Evolutionary conservation across 2,329 filamentous ascomycete genomes (phyloP), one percentile per base, ranked within the genome.

Genomic region (Lachnellula arida): DNA sequence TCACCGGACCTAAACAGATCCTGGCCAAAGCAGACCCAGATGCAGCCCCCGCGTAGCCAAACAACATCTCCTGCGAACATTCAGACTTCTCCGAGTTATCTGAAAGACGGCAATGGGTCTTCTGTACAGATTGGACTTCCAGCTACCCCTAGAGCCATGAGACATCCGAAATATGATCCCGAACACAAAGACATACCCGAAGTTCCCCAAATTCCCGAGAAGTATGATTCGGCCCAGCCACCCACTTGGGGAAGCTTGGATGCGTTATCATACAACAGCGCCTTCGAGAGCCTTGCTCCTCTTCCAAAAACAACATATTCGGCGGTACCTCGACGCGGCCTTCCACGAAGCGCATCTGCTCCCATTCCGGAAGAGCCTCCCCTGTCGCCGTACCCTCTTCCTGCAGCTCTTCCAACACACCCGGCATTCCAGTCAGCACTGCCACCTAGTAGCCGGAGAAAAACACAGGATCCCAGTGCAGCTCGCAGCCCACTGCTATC

Each of bases 61-160:
- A 89, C 87, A 7, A 85, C 82, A 22, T 75, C 75, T 17, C 74
- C 74, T 4, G 70, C 60, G 9, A 58, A 55, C 34, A 42, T 64
- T 35, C 59, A 65, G 19, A 65, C 56, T 3, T 65, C 66, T 42
- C 62, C 62, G 25, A 43, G 49, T 9, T 61, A 64, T 32, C 60
- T 58, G 59, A 78, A 75, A 68, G 80, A 81, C 70, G 79, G 78
- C 59, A 69, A 57, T 71, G 71, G 49, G 2, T 78, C 78, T 1
- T 76, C 80, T n/a, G 46, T 58, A 1, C 79, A 81, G 5, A 80
- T 93, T 51, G 92, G 91, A 0, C 80, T 96, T n/a, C 91, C 93
- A 14, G 90, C 91, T 2, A 97, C 92, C 0, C 92, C 93, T 32
- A 86, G 90, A 74, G 91, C 91, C 1, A 96, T 97, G 91, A 84